These are phyloP conservation scores for Colletotrichum viniferum DNA, from an alignment of 2,329 filamentous ascomycete genomes.

Conservation along the genomic window DNA sequence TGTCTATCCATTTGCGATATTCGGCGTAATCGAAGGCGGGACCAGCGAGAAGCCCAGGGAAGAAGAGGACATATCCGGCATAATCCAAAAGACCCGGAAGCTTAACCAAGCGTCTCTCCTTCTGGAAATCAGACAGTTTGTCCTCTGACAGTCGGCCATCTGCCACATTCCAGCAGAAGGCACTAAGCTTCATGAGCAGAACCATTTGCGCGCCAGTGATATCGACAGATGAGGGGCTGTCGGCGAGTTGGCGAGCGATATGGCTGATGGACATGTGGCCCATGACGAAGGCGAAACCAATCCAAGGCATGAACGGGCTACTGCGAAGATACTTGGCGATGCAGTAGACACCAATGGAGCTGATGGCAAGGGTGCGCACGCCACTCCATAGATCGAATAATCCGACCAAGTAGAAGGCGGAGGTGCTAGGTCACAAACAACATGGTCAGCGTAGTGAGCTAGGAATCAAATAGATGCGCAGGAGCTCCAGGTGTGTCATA, in stretches of 20 bases:
- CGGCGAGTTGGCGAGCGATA: slow-evolving; percentile 76
- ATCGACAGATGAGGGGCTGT: slow-evolving; percentile 73
- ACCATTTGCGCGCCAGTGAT: slow-evolving; percentile 99
- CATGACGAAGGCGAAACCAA: slow-evolving; percentile 94
- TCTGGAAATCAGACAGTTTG: slow-evolving; percentile 86
- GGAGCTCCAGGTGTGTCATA: slow-evolving; percentile 39
- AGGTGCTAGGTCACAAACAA: slow-evolving; percentile 57
- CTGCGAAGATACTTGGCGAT: slow-evolving; percentile 80
- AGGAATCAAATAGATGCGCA: background rate
- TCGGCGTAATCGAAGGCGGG: slow-evolving; percentile 95
- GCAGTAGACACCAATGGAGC: slow-evolving; percentile 78
- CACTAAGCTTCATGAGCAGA: slow-evolving; percentile 93
- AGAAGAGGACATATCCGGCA: slow-evolving; percentile 91
- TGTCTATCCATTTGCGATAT: slow-evolving; percentile 91
- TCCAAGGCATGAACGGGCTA: slow-evolving; percentile 96
- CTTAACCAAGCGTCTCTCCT: slow-evolving; percentile 75
- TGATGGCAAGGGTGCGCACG: slow-evolving; percentile 77
- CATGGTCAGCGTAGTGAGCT: background rate
- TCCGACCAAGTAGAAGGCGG: slow-evolving; percentile 89
- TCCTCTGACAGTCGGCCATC: slow-evolving; percentile 82
- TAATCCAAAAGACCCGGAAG: slow-evolving; percentile 83
- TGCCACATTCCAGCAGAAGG: slow-evolving; percentile 98
- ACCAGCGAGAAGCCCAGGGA: slow-evolving; percentile 86
- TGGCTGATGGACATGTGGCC: slow-evolving; percentile 92
- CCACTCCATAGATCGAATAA: slow-evolving; percentile 93